phyloP scores from a whole-genome alignment of 164 flowering plant genomes.

The Nymphaea colorata region DNA sequence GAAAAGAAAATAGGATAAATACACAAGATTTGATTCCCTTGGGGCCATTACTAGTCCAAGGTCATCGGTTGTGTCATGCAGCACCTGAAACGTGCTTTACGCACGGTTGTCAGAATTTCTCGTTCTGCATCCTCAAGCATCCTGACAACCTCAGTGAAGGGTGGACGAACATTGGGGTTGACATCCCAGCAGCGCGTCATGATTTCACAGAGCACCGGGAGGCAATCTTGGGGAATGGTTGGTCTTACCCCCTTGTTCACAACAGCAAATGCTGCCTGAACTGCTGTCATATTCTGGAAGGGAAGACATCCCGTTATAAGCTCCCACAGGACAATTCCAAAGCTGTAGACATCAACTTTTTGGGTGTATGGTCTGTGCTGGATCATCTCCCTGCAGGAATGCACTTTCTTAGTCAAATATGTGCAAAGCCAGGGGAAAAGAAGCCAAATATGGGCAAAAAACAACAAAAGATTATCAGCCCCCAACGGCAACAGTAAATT shows the following conservation, averaged over 20 bases:
- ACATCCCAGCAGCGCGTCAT: slow-evolving; percentile 93
- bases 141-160: slow-evolving; percentile 59
- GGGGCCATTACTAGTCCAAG: slow-evolving; percentile 29
- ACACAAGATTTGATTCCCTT: too few species aligned
- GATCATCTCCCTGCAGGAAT: slow-evolving; percentile 75
- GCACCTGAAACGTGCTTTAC: slow-evolving; percentile 87
- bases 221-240: slow-evolving; percentile 54
- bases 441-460: too few species aligned
- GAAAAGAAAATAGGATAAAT: too few species aligned
- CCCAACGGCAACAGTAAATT: too few species aligned
- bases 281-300: slow-evolving; percentile 86
- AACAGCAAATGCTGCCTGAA: slow-evolving; percentile 93
- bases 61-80: slow-evolving; percentile 74
- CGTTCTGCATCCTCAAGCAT: slow-evolving; percentile 83
- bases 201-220: slow-evolving; percentile 68
- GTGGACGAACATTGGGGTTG: slow-evolving; percentile 77
- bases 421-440: too few species aligned
- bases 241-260: slow-evolving; percentile 82
- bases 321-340: slow-evolving; percentile 93
- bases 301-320: slow-evolving; percentile 82
- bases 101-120: slow-evolving; percentile 67
- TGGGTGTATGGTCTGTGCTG: slow-evolving; percentile 88
- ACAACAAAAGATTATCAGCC: too few species aligned
- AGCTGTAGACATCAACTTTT: slow-evolving; percentile 90
- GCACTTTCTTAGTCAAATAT: too few species aligned